Conservation (phyloP, 108 stramenopile genomes). For the Discostella stelligeroides region DNA sequence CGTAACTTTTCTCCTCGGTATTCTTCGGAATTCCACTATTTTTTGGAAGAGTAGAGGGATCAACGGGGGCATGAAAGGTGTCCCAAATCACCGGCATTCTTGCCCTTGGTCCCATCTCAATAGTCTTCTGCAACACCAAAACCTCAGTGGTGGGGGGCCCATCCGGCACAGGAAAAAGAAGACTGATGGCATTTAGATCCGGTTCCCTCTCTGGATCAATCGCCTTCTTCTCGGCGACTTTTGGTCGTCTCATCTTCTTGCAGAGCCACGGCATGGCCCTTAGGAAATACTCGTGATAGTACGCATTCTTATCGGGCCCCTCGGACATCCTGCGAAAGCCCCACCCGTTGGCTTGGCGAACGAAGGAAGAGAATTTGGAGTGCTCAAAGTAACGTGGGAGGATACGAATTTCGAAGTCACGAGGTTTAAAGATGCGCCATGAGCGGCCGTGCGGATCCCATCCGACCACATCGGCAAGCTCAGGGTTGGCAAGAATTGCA, state of each 20-base stretch:
- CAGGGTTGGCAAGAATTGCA: constrained; percentile 61
- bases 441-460: constrained; percentile 81
- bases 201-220: constrained; percentile 63
- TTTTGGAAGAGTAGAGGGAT: background rate
- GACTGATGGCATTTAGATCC: constrained; percentile 60
- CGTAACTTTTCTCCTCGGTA: background rate
- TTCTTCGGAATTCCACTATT: background rate
- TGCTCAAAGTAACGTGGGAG: constrained; percentile 75
- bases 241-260: constrained; percentile 53
- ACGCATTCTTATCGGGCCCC: constrained; percentile 65
- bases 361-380: constrained; percentile 57
- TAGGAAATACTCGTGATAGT: constrained; percentile 64
- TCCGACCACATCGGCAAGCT: constrained; percentile 57
- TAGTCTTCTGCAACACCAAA: constrained; percentile 55
- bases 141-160: constrained; percentile 48
- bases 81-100: constrained; percentile 62
- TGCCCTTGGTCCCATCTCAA: constrained; percentile 68
- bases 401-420: constrained; percentile 65
- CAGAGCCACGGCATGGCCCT: constrained; percentile 41
- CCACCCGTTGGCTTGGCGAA: constrained; percentile 58
- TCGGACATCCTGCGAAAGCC: constrained; percentile 58
- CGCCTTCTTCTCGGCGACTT: constrained; percentile 55
- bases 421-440: constrained; percentile 71
- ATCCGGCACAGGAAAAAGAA: constrained; percentile 59
- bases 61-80: background rate